Evolutionary conservation across 1,284 basidiomycete genomes (phyloP).

Genomic region (Naganishia sp.): DNA sequence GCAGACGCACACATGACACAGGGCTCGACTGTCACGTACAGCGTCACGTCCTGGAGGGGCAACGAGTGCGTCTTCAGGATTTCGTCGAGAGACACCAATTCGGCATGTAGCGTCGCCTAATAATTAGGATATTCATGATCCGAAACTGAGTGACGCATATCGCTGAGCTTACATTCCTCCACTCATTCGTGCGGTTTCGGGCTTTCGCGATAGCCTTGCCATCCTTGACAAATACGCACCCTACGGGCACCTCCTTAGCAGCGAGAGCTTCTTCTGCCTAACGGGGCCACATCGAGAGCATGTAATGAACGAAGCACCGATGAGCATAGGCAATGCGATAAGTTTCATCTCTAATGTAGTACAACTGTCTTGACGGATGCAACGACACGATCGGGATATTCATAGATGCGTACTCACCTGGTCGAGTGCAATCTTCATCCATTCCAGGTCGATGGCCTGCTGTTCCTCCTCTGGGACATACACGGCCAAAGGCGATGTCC

Average conservation of each 20-base stretch:
- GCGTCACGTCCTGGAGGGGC: conserved; percentile 70
- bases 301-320: conserved; percentile 6
- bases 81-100: conserved; percentile 92
- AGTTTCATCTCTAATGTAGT: neutral
- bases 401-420: conserved; percentile 42
- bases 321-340: conserved; percentile 13
- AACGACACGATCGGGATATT: no score
- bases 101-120: conserved; percentile 94
- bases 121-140: neutral
- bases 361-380: conserved; percentile 2
- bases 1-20: conserved; percentile 99
- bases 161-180: conserved; percentile 69
- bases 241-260: conserved; percentile 90
- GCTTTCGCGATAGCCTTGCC: conserved; percentile 76
- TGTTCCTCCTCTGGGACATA: conserved; percentile 52
- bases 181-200: conserved; percentile 91
- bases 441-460: conserved; percentile 45
- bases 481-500: conserved; percentile 33
- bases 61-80: conserved; percentile 65
- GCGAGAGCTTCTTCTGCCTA: conserved; percentile 72
- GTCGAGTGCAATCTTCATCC: conserved; percentile 54
- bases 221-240: conserved; percentile 89
- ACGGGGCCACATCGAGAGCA: neutral
- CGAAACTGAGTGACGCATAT: neutral
- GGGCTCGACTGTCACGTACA: conserved; percentile 98